These are phyloP conservation scores for Rhodotorula diobovata DNA, from an alignment of 768 basidiomycete species.

Conservation along the genomic window DNA sequence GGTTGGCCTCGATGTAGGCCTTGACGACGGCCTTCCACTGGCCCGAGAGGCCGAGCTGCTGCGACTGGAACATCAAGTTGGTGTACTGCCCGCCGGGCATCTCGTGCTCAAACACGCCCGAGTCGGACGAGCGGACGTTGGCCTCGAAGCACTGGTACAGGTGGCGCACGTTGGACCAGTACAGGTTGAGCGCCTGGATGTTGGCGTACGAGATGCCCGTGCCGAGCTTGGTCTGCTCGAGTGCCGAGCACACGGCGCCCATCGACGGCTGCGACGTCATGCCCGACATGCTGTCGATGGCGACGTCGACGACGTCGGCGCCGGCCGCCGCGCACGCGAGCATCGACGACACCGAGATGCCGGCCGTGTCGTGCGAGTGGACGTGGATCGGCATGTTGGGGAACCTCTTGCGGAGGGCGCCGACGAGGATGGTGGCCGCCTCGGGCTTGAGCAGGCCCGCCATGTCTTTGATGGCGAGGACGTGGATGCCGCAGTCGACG, in stretches of 20 bases:
- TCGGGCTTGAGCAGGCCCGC: slow-evolving; percentile 84
- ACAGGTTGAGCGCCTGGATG: slow-evolving; percentile 92
- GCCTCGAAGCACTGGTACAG: slow-evolving; percentile 97
- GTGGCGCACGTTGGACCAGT: slow-evolving; percentile 96
- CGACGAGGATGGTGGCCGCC: slow-evolving; percentile 87
- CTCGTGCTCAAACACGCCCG: slow-evolving; percentile 85
- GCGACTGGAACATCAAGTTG: slow-evolving; percentile 79
- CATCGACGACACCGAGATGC: slow-evolving; percentile 97
- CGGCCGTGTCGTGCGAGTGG: slow-evolving; percentile 98
- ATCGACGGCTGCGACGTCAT: slow-evolving; percentile 97
- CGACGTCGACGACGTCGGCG: slow-evolving; percentile 95
- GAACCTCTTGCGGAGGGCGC: slow-evolving; percentile 89
- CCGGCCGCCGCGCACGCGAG: slow-evolving; percentile 92
- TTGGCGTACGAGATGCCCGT: slow-evolving; percentile 96
- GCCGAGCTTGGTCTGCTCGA: slow-evolving; percentile 89
- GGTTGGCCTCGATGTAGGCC: slow-evolving; percentile 97
- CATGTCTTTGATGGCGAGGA: slow-evolving; percentile 88
- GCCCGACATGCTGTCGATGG: slow-evolving; percentile 99
- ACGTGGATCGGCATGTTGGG: slow-evolving; percentile 98
- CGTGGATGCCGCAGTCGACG: slow-evolving; percentile 68
- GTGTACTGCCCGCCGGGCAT: slow-evolving; percentile 75
- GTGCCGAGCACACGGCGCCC: slow-evolving; percentile 90
- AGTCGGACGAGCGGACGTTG: slow-evolving; percentile 93
- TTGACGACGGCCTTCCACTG: slow-evolving; percentile 97
- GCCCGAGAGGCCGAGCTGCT: slow-evolving; percentile 91